phyloP scores from a whole-genome alignment of 2,329 filamentous ascomycete genomes.

The Calonectria naviculata region DNA sequence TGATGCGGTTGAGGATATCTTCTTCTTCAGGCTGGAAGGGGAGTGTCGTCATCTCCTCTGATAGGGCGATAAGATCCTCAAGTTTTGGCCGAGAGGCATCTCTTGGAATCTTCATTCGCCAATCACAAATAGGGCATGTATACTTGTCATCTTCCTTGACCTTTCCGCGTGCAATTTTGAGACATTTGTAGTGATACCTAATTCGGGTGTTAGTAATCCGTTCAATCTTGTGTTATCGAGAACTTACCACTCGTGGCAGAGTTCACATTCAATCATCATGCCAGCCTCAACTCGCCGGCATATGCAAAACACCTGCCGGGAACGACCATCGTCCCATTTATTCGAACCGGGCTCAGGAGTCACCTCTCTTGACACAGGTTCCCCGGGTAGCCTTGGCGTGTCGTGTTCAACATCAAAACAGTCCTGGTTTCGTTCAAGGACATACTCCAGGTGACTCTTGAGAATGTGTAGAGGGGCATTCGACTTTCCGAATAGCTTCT shows the following conservation, averaged over 20 bases:
- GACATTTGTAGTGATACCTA: conserved; percentile 97
- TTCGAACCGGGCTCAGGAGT: conserved; percentile 63
- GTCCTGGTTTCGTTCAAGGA: conserved; percentile 86
- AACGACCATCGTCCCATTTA: conserved; percentile 71
- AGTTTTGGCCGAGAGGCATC: conserved; percentile 96
- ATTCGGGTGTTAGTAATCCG: conserved; percentile 11
- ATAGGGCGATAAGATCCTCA: conserved; percentile 86
- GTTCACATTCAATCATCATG: conserved; percentile 99
- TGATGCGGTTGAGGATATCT: conserved; percentile 84
- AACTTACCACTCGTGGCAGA: conserved; percentile 95
- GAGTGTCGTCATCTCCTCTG: conserved; percentile 81
- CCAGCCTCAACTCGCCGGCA: conserved; percentile 93
- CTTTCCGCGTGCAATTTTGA: conserved; percentile 97
- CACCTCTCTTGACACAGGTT: conserved; percentile 89
- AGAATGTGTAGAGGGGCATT: conserved; percentile 97
- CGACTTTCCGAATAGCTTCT: conserved; percentile 97
- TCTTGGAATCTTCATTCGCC: conserved; percentile 94
- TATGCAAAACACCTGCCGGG: conserved; percentile 93
- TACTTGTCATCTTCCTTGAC: conserved; percentile 99
- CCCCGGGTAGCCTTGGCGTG: conserved; percentile 88
- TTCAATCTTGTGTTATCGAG: not conserved
- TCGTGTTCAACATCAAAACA: conserved; percentile 91
- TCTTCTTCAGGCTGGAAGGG: conserved; percentile 98
- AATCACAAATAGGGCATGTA: conserved; percentile 97
- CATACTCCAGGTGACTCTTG: conserved; percentile 93